Evolutionary conservation across 371 early-diverging fungal species (phyloP).

Genomic region (Paraphysoderma sedebokerense): DNA sequence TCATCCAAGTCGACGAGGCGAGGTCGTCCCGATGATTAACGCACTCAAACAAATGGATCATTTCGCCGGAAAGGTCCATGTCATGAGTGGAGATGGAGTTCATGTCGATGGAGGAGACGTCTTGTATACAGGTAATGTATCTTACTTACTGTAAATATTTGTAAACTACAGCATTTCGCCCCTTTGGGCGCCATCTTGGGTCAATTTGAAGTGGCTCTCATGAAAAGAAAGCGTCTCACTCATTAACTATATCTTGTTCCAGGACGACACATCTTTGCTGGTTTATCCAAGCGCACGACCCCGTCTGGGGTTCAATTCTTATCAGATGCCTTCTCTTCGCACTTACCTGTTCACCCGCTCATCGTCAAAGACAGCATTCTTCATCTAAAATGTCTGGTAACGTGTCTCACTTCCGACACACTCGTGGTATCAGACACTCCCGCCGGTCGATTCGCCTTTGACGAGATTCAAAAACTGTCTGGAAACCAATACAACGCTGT

Average conservation of each 20-base stretch:
- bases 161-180: not conserved
- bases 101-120: slow-evolving; percentile 19
- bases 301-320: slow-evolving; percentile 11
- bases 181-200: no score
- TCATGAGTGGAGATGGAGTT: slow-evolving; percentile 21
- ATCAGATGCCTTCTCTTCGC: not conserved
- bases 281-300: slow-evolving; percentile 16
- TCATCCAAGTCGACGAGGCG: slow-evolving; percentile 11
- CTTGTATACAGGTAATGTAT: slow-evolving; percentile 8
- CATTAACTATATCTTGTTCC: not conserved
- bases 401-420: slow-evolving; percentile 5
- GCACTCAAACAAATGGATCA: not conserved
- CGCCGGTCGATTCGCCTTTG: slow-evolving; percentile 7
- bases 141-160: not conserved
- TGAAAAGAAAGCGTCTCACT: not conserved
- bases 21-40: slow-evolving; percentile 8
- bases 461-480: slow-evolving; percentile 6
- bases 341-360: slow-evolving; percentile 6
- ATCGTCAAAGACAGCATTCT: slow-evolving; percentile 8
- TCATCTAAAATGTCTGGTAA: slow-evolving; percentile 17
- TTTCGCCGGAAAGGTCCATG: slow-evolving; percentile 6
- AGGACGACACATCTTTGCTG: slow-evolving; percentile 11
- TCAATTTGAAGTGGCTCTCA: not conserved
- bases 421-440: slow-evolving; percentile 10
- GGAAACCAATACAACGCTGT: slow-evolving; percentile 7